Evolutionary conservation across 495 filamentous ascomycete species (phyloP), one percentile per base, ranked within the genome.

Genomic region (Cercophora newfieldiana): DNA sequence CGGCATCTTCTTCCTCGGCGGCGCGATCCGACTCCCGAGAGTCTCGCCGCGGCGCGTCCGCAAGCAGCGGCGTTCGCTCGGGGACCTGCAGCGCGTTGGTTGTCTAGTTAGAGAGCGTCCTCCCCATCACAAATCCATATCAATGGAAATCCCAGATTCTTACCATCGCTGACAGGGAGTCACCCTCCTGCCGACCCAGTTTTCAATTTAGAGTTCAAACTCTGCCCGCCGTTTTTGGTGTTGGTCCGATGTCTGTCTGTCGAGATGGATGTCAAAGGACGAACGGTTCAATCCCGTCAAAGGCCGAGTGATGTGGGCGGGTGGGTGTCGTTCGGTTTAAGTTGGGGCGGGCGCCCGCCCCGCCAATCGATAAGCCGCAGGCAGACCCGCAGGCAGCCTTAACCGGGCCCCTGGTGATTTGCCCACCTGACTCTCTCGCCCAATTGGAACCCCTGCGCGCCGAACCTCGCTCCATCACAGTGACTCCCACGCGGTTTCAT

Each of bases 1-100:
- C 72, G 69, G 70, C 69, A 62, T 76, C 71, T 66, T 75, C 69
- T 63, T 69, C 72, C 49, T 75, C 68, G 65, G 69, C 74, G 59
- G 50, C 67, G 44, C 66, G 64, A 33, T 69, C 67, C 22, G 72
- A 73, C 48, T 68, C 61, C 30, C 66, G 65, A 22, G 74, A 70
- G 12, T 44, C 57, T 59, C 60, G 66, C 28, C 57, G 66, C 24
- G 60, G 66, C 29, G 59, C 49, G 47, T 67, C 68, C 14, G 75
- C 68, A 19, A 78, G 71, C 21, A 78, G 71, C 61, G 75, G 75
- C 53, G 72, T 74, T 31, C 67, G 73, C 61, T 77, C 75, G 28
- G 71, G 63, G 31, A 50, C 49, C 61, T 63, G 48, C 29, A 25
- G 25, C 48, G 26, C 19, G 55, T 16, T n/a, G 47, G 48, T 24